phyloP scores from a whole-genome alignment of 371 early-diverging fungal genomes.

The Apophysomyces ossiformis region DNA sequence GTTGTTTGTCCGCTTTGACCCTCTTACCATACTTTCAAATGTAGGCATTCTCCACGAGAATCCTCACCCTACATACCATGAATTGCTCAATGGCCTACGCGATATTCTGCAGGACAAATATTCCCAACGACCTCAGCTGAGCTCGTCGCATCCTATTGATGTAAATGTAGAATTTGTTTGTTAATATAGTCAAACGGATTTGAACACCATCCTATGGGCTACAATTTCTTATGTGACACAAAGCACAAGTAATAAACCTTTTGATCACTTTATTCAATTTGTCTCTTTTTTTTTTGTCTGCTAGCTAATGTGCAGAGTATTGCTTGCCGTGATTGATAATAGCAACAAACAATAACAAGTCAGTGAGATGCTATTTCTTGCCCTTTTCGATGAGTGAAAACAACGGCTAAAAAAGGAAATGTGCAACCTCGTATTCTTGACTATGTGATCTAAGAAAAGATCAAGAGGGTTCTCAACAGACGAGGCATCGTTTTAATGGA shows the following conservation, averaged over 20 bases:
- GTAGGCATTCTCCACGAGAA: conserved; percentile 29
- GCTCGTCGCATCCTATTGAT: conserved; percentile 35
- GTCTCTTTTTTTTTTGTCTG: no score
- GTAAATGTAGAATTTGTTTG: conserved; percentile 34
- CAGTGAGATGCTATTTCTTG: not conserved
- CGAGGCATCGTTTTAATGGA: conserved; percentile 1
- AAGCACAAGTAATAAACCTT: not conserved
- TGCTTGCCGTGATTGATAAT: not conserved
- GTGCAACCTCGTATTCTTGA: conserved; percentile 1
- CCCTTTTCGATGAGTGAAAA: not conserved
- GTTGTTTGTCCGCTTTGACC: no score
- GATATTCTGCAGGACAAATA: conserved; percentile 32
- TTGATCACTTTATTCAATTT: no score
- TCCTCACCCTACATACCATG: conserved; percentile 34
- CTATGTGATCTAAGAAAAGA: conserved; percentile 8
- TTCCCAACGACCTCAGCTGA: conserved; percentile 36
- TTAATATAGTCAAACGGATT: conserved; percentile 13
- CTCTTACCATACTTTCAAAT: not conserved
- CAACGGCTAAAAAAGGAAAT: conserved; percentile 10
- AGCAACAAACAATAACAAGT: no score
- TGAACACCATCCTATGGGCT: not conserved
- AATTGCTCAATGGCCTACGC: conserved; percentile 30
- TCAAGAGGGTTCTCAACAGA: not conserved
- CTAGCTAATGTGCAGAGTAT: not conserved
- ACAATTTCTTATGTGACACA: not conserved